A percentile compares a stretch with the other conserved stretches of the same genome.
phyloP scores from a whole-genome alignment of 2,329 filamentous ascomycete species.

The Trichoderma afroharzianum region DNA sequence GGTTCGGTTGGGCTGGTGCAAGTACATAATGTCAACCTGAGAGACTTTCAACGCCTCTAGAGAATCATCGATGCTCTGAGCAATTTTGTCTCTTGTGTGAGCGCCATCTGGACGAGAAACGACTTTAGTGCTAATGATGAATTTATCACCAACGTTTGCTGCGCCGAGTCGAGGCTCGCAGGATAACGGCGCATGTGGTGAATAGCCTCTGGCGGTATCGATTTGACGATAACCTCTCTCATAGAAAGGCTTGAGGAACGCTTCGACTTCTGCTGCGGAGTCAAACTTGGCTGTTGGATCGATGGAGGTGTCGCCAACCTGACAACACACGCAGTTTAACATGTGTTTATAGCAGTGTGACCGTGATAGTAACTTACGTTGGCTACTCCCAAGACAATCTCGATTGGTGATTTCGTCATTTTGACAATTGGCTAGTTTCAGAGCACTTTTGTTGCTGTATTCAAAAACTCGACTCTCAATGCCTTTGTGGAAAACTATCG shows the following conservation, averaged over 20 bases:
- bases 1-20: background rate
- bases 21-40: conserved; percentile 2
- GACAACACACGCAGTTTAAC: background rate
- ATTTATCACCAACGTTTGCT: conserved; percentile 26
- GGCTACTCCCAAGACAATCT: conserved; percentile 4
- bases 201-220: conserved; percentile 10
- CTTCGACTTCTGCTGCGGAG: conserved; percentile 25
- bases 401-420: conserved; percentile 6
- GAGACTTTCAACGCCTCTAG: conserved; percentile 26
- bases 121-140: conserved; percentile 37
- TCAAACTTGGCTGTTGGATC: conserved; percentile 25
- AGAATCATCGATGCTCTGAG: conserved; percentile 30
- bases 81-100: conserved; percentile 30
- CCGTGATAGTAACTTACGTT: background rate
- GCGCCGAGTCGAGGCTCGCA: conserved; percentile 32
- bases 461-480: background rate
- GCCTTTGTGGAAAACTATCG: background rate
- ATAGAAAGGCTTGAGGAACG: conserved; percentile 3
- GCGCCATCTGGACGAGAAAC: conserved; percentile 23
- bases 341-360: background rate
- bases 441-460: background rate
- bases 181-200: conserved; percentile 21
- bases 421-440: background rate
- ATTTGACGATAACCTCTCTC: conserved; percentile 6
- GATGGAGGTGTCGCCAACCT: conserved; percentile 25